These are phyloP conservation scores for Paxillus involutus DNA, from an alignment of 768 basidiomycete genomes.

Conservation along the genomic window DNA sequence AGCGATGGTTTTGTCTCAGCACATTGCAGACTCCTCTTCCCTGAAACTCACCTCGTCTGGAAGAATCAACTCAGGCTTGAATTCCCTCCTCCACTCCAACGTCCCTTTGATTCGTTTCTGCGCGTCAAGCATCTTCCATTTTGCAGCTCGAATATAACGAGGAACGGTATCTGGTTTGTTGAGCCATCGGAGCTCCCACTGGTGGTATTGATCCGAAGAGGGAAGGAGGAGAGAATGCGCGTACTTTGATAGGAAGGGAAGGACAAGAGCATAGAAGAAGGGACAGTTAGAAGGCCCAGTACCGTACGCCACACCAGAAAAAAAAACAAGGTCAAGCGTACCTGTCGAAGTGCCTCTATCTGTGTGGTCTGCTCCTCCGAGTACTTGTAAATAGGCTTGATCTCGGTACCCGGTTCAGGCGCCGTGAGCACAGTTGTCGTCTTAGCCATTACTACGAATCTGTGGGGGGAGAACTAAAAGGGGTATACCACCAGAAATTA, in stretches of 20 bases:
- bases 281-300: too few relatives aligned
- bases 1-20: background rate
- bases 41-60: slow-evolving; percentile 60
- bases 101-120: slow-evolving; percentile 78
- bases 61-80: slow-evolving; percentile 78
- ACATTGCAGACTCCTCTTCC: slow-evolving; percentile 1
- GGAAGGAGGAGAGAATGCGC: slow-evolving; percentile 65
- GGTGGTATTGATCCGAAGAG: slow-evolving; percentile 63
- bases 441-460: slow-evolving; percentile 32
- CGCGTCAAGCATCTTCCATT: slow-evolving; percentile 78
- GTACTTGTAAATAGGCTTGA: slow-evolving; percentile 60
- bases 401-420: slow-evolving; percentile 52
- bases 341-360: slow-evolving; percentile 63
- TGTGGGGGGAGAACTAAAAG: background rate
- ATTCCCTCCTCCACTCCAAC: slow-evolving; percentile 83
- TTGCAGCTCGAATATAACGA: slow-evolving; percentile 84
- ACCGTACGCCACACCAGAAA: too few relatives aligned
- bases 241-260: slow-evolving; percentile 46
- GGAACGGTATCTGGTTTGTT: slow-evolving; percentile 57
- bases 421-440: slow-evolving; percentile 51
- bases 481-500: background rate
- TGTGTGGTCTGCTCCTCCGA: slow-evolving; percentile 59
- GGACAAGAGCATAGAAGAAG: background rate
- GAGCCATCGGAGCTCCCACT: slow-evolving; percentile 81
- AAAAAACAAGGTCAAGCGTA: slow-evolving; percentile 26